Base-by-base conservation (phyloP, 371 early-diverging fungal genomes). In the Gilbertella persicaria region DNA sequence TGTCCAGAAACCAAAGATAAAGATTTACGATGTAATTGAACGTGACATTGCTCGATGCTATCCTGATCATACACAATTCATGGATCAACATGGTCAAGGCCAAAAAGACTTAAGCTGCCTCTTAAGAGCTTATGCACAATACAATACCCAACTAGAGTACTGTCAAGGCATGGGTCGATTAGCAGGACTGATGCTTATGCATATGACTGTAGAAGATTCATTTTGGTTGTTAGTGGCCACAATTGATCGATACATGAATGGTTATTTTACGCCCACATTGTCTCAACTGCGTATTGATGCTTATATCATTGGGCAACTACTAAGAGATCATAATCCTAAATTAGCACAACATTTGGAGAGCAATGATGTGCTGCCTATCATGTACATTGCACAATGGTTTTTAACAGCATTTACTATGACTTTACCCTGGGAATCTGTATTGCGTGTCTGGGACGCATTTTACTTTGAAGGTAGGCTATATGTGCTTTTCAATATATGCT, bases 161-260 rank as follows among this genome's bases (percentile, higher is more conserved):
- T 96, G 97, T 64, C 97, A 97, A 68, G 98, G 98, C 5, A 95
- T 98, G 95, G 93, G 95, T 5, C 85, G 94, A 36, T 57, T 98
- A 42, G 96, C 87, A 3, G 97, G 97, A 0, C 79, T 93, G 66
- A 84, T 96, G 77, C 65, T 98, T 50, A 93, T 95, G 86, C 91
- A 92, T 14, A 83, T 94, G 82, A 70, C 84, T 4, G 83, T 85
- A 14, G 93, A 89, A 65, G 92, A 91, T 42, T 73, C 91, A 0
- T 96, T 96, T 71, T 96, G 94, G 94, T 63, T 91, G 41, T 68
- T 96, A 29, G 92, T 90, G 0, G 82, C 90, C 3, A 87, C 88
- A 5, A 82, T 95, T 38, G 84, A 89, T 37, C 71, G 78, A 14
- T 86, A 87, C 49, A 73, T 93, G 66, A 80, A 85, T 46, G 92